These are phyloP conservation scores for Rhodosorus marinus DNA, from an alignment of 23 red algal species.

Conservation along the genomic window DNA sequence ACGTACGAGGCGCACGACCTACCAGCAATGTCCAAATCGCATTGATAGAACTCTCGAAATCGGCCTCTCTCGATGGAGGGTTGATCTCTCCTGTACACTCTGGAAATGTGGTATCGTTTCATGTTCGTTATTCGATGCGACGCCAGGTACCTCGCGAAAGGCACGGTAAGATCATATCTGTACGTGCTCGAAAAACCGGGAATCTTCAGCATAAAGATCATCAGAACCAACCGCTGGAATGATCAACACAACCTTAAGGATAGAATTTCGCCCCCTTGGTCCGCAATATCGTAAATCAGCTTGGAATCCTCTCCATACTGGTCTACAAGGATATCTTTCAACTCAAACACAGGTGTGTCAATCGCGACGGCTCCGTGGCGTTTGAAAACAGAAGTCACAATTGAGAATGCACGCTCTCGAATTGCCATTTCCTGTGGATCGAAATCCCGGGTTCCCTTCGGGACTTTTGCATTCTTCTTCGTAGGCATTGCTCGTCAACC, in stretches of 20 bases:
- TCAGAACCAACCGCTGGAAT: no score
- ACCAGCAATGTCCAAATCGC: constrained; percentile 99
- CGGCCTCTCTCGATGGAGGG: constrained; percentile 86
- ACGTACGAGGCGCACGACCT: not conserved
- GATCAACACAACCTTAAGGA: no score
- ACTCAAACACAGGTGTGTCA: constrained; percentile 96
- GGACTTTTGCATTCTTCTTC: constrained; percentile 59
- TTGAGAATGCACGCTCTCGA: constrained; percentile 45
- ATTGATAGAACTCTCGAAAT: constrained; percentile 98
- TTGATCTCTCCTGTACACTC: constrained; percentile 88
- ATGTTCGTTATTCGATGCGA: constrained; percentile 63
- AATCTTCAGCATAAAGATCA: no score
- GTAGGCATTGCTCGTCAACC: no score
- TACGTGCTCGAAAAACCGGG: no score
- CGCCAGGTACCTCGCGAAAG: constrained; percentile 89
- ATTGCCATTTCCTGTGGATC: constrained; percentile 79
- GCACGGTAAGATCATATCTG: constrained; percentile 91
- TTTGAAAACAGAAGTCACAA: constrained; percentile 62
- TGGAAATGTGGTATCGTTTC: constrained; percentile 88
- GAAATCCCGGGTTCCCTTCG: constrained; percentile 90
- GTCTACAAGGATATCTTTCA: constrained; percentile 71
- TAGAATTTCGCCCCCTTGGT: constrained; percentile 82
- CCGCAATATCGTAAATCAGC: constrained; percentile 94
- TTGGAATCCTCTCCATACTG: constrained; percentile 99
- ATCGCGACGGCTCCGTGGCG: constrained; percentile 94